Base-by-base conservation (phyloP, 257 asterid species). In the Coffea eugenioides region DNA sequence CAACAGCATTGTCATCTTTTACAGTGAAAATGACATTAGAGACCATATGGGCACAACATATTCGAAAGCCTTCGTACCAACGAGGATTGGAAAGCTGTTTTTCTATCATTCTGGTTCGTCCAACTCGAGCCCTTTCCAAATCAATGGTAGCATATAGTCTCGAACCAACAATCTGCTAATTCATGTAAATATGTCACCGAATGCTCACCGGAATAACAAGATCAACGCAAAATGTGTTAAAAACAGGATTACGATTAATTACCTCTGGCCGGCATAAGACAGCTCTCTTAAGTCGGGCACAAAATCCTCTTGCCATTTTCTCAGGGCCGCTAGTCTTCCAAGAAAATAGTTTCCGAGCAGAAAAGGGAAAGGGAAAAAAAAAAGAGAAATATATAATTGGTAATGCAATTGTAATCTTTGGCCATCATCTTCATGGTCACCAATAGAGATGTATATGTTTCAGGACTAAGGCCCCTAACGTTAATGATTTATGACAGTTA, bases 141-240 rank as follows among this genome's bases (percentile, higher is more conserved):
- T 95, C 98, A 6, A 95, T 83, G 11, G 98, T 90, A 45, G 98
- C 97, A 70, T 93, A 95, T 51, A 92, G 54, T 73, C 83, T 83
- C 18, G 90, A 81, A 41, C 93, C 93, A 25, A 83, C 86, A 68
- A 88, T 78, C 98, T 93, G 86, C 74, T 15, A 46, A 39, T 27
- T 36, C 23, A 56, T 25, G 51, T 57, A 2, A 34, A 34, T n/a
- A 16, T 16, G 31, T 36, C 6, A 64, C 14, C 2, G 41, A 31
- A 36, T 46, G 56, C 46, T 25, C 59, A 56, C 41, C 69, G 39
- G 13, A 49, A 14, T 9, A 48, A 61, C 34, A 5, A 21, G 23
- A 34, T 56, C 20, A 25, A 25, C 21, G 9, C 8, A 18, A 51
- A 3, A 67, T 49, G 34, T 36, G 20, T 0, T 5, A 49, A 79